phyloP scores from a whole-genome alignment of 352 stramenopile genomes.

The Pythium periplocum region DNA sequence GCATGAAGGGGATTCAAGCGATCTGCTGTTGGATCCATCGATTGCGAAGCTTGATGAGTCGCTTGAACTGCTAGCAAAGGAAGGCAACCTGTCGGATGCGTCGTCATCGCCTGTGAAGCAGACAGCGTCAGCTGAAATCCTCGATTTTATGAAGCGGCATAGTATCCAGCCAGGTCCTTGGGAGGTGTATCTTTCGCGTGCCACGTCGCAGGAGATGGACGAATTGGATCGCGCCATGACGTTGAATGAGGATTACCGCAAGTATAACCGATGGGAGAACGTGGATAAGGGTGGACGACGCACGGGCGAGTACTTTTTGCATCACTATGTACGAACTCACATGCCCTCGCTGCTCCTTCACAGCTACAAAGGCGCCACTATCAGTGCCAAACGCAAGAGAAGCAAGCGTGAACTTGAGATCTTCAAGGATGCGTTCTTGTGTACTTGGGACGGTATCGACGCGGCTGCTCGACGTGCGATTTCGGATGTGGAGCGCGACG shows the following conservation, averaged over 20 bases:
- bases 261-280: slow-evolving; percentile 70
- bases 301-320: slow-evolving; percentile 74
- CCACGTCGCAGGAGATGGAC: slow-evolving; percentile 56
- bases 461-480: slow-evolving; percentile 55
- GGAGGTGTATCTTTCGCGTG: slow-evolving; percentile 74
- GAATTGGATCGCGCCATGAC: slow-evolving; percentile 62
- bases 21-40: slow-evolving; percentile 26
- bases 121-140: slow-evolving; percentile 49
- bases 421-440: slow-evolving; percentile 75
- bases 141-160: slow-evolving; percentile 79
- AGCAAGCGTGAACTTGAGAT: slow-evolving; percentile 50
- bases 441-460: slow-evolving; percentile 76
- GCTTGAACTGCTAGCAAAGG: slow-evolving; percentile 59
- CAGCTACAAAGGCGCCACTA: slow-evolving; percentile 30
- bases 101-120: slow-evolving; percentile 69
- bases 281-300: slow-evolving; percentile 62
- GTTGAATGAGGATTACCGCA: slow-evolving; percentile 73
- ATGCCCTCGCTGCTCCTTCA: slow-evolving; percentile 68
- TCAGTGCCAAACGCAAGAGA: slow-evolving; percentile 45
- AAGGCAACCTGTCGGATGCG: slow-evolving; percentile 45
- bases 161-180: slow-evolving; percentile 68
- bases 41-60: slow-evolving; percentile 56
- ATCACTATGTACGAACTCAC: slow-evolving; percentile 79
- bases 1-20: slow-evolving; percentile 24
- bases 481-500: slow-evolving; percentile 59